phyloP scores from a whole-genome alignment of 1,284 basidiomycete genomes.

The Apiotrichum mycotoxinovorans region DNA sequence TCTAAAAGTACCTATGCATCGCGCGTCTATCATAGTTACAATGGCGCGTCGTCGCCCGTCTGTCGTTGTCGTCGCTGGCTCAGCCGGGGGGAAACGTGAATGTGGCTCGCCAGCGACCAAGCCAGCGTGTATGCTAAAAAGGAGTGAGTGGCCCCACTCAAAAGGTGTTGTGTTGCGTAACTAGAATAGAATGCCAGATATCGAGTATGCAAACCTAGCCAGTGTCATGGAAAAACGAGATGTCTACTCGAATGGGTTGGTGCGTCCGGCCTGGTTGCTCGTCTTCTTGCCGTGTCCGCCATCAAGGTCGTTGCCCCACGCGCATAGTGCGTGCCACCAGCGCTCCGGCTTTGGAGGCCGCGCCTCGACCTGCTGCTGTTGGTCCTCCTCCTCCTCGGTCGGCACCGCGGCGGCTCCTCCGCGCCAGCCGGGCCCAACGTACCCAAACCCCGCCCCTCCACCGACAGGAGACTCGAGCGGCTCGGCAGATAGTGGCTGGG shows the following conservation, averaged over 20 bases:
- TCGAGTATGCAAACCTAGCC: too few species aligned
- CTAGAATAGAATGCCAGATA: too few species aligned
- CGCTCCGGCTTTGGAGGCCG: conserved; percentile 24
- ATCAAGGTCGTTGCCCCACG: conserved; percentile 44
- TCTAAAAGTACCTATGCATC: too few species aligned
- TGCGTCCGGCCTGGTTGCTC: conserved; percentile 36
- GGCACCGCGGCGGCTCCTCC: conserved; percentile 32
- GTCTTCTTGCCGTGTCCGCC: conserved; percentile 28
- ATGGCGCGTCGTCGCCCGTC: too few species aligned
- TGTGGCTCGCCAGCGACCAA: too few species aligned
- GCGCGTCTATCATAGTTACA: too few species aligned
- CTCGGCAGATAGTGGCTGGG: not conserved
- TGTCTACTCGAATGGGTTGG: conserved; percentile 41
- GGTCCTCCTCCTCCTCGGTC: not conserved
- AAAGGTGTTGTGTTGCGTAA: not conserved
- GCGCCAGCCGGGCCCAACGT: conserved; percentile 33
- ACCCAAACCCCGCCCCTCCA: conserved; percentile 20
- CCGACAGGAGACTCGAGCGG: conserved; percentile 10
- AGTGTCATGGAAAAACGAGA: too few species aligned
- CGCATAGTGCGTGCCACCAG: conserved; percentile 47
- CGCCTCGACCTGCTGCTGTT: too few species aligned
- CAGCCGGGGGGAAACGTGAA: too few species aligned
- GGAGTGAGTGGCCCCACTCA: too few species aligned
- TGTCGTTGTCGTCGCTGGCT: too few species aligned
- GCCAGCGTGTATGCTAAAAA: too few species aligned